A percentile compares a stretch with the other conserved stretches of the same genome.
Evolutionary conservation across 2,329 filamentous ascomycete species (phyloP).

Genomic region (Lomentospora prolificans): DNA sequence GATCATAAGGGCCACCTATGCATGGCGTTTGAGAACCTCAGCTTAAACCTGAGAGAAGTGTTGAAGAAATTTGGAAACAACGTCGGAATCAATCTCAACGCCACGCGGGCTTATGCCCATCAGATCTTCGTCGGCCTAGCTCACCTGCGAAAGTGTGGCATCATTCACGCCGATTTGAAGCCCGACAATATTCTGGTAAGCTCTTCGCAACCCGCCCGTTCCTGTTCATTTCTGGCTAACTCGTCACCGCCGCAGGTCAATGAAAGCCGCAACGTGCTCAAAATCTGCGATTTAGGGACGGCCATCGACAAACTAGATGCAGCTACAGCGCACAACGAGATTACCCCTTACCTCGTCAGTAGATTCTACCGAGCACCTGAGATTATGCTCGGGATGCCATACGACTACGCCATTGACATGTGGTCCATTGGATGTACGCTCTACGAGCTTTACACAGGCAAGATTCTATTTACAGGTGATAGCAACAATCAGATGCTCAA

Average conservation of each 20-base stretch:
- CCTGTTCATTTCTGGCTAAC: constrained; percentile 15
- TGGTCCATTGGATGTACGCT: constrained; percentile 97
- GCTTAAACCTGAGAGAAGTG: constrained; percentile 86
- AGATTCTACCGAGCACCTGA: constrained; percentile 96
- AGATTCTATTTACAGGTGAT: constrained; percentile 88
- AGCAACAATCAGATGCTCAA: constrained; percentile 99
- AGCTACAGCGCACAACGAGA: constrained; percentile 62
- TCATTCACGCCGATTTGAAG: constrained; percentile 93
- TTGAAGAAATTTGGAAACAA: constrained; percentile 94
- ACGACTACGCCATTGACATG: constrained; percentile 89
- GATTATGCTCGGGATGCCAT: constrained; percentile 92
- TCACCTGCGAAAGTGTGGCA: constrained; percentile 82
- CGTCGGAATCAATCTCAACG: constrained; percentile 80
- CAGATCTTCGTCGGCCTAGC: constrained; percentile 88
- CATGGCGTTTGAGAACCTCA: constrained; percentile 92
- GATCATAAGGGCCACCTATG: constrained; percentile 93
- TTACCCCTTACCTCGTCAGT: constrained; percentile 91
- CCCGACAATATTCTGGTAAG: constrained; percentile 88
- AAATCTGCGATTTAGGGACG: constrained; percentile 95
- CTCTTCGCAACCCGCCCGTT: not conserved
- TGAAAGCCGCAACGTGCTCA: constrained; percentile 72
- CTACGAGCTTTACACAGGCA: constrained; percentile 94
- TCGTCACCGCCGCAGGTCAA: constrained; percentile 46
- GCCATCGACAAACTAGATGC: constrained; percentile 80
- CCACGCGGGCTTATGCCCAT: constrained; percentile 80